Evolutionary conservation across 2,329 filamentous ascomycete species (phyloP).

Genomic region (Trichothecium roseum): DNA sequence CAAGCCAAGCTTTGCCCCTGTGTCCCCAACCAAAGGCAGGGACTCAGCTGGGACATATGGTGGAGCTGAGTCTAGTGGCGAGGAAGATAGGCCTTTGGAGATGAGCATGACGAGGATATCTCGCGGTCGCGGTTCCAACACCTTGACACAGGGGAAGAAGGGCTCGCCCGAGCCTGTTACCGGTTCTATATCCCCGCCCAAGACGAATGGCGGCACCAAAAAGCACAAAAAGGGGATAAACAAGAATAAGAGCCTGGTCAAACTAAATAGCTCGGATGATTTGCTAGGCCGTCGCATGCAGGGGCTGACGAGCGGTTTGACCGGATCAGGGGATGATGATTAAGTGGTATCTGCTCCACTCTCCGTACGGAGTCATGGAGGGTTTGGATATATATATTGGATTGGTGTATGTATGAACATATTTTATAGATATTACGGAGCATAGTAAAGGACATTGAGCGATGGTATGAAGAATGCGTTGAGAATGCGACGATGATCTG

Average conservation of each 20-base stretch:
- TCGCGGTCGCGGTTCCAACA: conserved; percentile 20
- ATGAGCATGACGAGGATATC: conserved; percentile 54
- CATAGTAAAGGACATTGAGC: too few species aligned
- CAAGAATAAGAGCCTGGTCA: conserved; percentile 38
- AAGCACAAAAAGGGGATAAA: conserved; percentile 17
- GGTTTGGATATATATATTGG: too few species aligned
- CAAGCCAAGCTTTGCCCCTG: conserved; percentile 1
- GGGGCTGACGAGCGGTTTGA: conserved; percentile 43
- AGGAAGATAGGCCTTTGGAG: conserved; percentile 74
- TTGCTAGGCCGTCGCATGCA: conserved; percentile 47
- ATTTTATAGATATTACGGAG: too few species aligned
- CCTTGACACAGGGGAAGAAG: conserved; percentile 8
- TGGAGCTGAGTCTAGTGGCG: conserved; percentile 53
- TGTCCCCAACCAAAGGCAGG: conserved; percentile 5
- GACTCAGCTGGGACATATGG: background rate
- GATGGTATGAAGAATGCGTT: too few species aligned
- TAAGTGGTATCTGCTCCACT: too few species aligned
- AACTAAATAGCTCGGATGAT: conserved; percentile 48
- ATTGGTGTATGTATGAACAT: background rate
- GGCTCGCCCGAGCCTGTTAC: conserved; percentile 7
- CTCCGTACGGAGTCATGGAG: too few species aligned
- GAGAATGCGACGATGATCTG: too few species aligned
- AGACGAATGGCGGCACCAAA: conserved; percentile 6
- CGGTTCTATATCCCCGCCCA: conserved; percentile 3
- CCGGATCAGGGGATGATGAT: conserved; percentile 34